phyloP scores from a whole-genome alignment of 2,329 filamentous ascomycete species.

The Penicillium fuscoglaucum region DNA sequence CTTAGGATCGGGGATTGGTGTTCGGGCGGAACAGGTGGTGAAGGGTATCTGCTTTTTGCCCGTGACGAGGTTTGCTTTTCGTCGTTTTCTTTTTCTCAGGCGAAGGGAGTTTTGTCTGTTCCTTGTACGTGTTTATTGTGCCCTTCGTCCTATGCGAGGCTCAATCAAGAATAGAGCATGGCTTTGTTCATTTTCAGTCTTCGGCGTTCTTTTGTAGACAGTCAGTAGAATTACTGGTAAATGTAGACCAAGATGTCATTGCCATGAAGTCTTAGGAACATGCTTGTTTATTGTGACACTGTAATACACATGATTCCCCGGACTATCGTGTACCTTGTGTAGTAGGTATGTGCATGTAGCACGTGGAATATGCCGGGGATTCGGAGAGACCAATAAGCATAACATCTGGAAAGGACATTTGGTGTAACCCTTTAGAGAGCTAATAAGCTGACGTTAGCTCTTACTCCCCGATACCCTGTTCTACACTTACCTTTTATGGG shows the following conservation, averaged over 20 bases:
- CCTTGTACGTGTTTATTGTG: constrained; percentile 33
- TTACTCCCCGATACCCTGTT: neutral
- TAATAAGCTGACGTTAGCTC: neutral
- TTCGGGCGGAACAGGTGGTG: constrained; percentile 32
- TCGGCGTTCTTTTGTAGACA: neutral
- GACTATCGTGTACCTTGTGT: neutral
- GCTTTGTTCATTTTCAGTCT: constrained; percentile 20
- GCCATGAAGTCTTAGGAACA: neutral
- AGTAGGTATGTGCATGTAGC: neutral
- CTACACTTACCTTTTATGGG: neutral
- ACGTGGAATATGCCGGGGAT: neutral
- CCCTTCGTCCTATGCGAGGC: constrained; percentile 21
- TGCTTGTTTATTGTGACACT: neutral
- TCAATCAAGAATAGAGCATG: constrained; percentile 22
- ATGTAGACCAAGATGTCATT: neutral
- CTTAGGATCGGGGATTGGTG: constrained; percentile 28
- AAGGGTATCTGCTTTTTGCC: constrained; percentile 20
- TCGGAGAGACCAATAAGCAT: neutral
- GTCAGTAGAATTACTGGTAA: neutral
- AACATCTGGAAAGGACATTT: neutral
- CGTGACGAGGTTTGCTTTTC: constrained; percentile 29
- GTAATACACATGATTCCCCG: neutral
- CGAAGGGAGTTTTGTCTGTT: constrained; percentile 33
- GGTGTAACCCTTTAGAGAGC: neutral
- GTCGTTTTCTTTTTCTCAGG: constrained; percentile 18